Evolutionary conservation across 2,329 filamentous ascomycete species (phyloP), one percentile per base, ranked within the genome.

Genomic region (Pseudodiploospora longispora): DNA sequence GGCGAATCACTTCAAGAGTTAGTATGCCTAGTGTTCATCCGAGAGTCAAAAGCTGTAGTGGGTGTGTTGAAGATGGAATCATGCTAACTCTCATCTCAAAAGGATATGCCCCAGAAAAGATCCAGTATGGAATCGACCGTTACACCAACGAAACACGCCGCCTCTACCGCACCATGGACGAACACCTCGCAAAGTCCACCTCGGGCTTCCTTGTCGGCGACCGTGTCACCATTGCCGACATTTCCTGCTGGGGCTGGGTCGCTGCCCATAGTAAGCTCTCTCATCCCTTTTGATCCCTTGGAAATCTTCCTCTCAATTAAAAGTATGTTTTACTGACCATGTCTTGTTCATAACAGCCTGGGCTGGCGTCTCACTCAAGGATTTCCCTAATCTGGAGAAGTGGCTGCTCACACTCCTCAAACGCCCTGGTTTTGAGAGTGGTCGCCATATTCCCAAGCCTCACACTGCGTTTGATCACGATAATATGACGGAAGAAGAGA

Each of bases 111-210:
- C 85, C 87, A 0, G 84, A 90, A 60, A 80, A 77, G 61, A 91
- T 95, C 55, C 72, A 82, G 57, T 95, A 95, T 60, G 87, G 84
- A 50, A 79, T 94, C 44, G 80, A 86, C 58, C 78, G 89, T 39
- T 95, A 95, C 67, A 69, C 74, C 58, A 93, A 87, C 59, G 89
- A 95, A 68, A 87, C 85, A 0, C 75, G 83, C n/a, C 81, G 89
- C 10, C 72, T 95, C 2, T 95, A 93, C 67, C 72, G 80, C 41
- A 83, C 88, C 19, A 69, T 95, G 47, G 82, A 95, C 57, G 78
- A 75, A 39, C 81, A 89, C 44, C 76, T 95, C 36, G 62, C 67
- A 50, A 71, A 72, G 56, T 74, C 73, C 5, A 59, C 63, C 3
- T 76, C 72, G 0, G 76, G 75, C 9, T 83, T 72, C 59, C 64